Conservation (phyloP, 768 basidiomycete species). For the Tulasnella sp. region DNA sequence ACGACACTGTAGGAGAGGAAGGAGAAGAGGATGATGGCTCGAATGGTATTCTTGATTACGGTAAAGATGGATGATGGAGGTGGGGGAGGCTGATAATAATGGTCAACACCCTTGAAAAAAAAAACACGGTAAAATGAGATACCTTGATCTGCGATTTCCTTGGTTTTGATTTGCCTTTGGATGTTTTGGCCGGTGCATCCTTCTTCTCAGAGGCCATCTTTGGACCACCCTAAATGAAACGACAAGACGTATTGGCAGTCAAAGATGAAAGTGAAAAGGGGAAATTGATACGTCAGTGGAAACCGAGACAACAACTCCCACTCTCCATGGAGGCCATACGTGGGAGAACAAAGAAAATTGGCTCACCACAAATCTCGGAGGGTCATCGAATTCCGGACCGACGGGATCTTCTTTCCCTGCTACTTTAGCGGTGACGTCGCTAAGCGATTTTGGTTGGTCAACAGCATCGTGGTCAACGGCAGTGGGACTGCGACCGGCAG, state of each 20-base stretch:
- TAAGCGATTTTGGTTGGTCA: too few relatives aligned
- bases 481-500: too few relatives aligned
- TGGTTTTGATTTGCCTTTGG: not conserved
- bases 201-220: not conserved
- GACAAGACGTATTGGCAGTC: conserved; percentile 7
- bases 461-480: too few relatives aligned
- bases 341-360: not conserved
- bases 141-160: not conserved
- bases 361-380: conserved; percentile 11
- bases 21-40: not conserved
- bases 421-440: too few relatives aligned
- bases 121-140: not conserved
- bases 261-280: not conserved
- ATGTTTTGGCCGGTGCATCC: not conserved
- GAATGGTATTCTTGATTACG: not conserved
- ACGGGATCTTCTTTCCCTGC: conserved; percentile 1
- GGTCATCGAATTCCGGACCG: conserved; percentile 8
- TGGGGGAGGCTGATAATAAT: not conserved
- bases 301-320: too few relatives aligned
- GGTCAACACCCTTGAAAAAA: not conserved
- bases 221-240: too few relatives aligned
- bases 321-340: too few relatives aligned
- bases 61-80: not conserved
- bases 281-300: not conserved
- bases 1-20: not conserved